phyloP scores from a whole-genome alignment of 805 yeast species.

The Saturnispora halmiae region DNA sequence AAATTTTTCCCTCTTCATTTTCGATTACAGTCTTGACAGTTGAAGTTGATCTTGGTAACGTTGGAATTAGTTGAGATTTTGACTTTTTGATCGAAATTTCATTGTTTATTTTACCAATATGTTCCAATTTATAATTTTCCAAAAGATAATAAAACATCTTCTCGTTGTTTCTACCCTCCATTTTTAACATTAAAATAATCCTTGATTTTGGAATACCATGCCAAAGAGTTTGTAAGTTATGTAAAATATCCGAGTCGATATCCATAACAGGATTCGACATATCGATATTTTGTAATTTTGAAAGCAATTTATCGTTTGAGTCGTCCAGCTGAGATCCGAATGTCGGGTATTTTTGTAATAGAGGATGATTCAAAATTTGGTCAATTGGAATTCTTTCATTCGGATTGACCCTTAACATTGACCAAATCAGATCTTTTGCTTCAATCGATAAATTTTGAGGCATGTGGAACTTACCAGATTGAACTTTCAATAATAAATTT shows the following conservation, averaged over 20 bases:
- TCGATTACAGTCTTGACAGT: constrained; percentile 28
- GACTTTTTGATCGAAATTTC: constrained; percentile 6
- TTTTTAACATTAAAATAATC: constrained; percentile 23
- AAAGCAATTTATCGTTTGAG: constrained; percentile 2
- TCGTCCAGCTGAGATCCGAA: constrained; percentile 23
- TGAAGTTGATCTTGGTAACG: constrained; percentile 25
- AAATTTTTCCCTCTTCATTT: constrained; percentile 26
- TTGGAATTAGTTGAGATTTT: background rate
- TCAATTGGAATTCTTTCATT: constrained; percentile 59
- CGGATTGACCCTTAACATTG: constrained; percentile 66
- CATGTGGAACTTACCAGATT: constrained; percentile 66
- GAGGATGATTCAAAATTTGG: constrained; percentile 51
- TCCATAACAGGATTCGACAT: constrained; percentile 21
- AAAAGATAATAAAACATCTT: constrained; percentile 31
- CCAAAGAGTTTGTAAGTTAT: constrained; percentile 50
- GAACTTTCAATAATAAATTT: constrained; percentile 61
- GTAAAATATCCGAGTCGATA: constrained; percentile 42
- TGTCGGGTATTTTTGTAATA: constrained; percentile 43
- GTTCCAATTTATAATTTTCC: constrained; percentile 27
- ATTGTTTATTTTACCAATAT: constrained; percentile 9
- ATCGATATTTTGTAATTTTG: constrained; percentile 21
- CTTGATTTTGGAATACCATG: constrained; percentile 37
- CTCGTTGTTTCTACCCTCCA: constrained; percentile 24
- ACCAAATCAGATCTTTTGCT: constrained; percentile 56
- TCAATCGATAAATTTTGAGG: constrained; percentile 54